Evolutionary conservation across 2,329 filamentous ascomycete species (phyloP), one percentile per base, ranked within the genome.

Genomic region (Grosmannia penicillata): DNA sequence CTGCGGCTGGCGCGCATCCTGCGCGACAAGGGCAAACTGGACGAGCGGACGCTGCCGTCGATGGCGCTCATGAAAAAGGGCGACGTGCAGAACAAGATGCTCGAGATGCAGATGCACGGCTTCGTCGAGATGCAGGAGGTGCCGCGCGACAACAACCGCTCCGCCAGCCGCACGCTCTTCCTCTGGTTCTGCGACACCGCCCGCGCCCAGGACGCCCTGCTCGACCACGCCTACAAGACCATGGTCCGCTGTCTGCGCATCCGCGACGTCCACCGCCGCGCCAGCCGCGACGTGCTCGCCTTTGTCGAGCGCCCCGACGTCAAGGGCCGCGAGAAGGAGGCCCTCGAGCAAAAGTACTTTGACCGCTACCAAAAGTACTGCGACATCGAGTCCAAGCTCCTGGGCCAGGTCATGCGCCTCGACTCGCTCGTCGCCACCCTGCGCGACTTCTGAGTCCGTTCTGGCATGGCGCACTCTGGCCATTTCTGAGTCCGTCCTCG

Each of bases 121-220:
- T 78, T 91, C 43, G 75, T 94, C 11, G 85, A 96, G 48, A 75
- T 93, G 6, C 91, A 98, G 56, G 91, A 98, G 61, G 80, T 98
- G 1, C 91, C 91, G 1, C 82, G 83, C 47, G 89, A 96, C 51
- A 80, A 80, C 47, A 79, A 78, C 44, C 78, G 86, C 25, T 73
- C 82, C 49, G 83, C 87, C 1, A 82, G 78, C 45, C 76, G 85
- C 37, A 93, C 86, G 1, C 71, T 94, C 19, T 96, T 87, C 55
- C 73, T 96, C 40, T 95, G 87, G 78, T 94, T 77, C 64, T 93
- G 85, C 56, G 87, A 96, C 53, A 65, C 72, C 10, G 75, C 85
- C 33, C 73, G 82, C 33, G 78, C 81, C 7, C 65, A 78, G 35
- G 68, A 71, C 17, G 72, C 80, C 43, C 62, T 93, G 2, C 59